Base-by-base conservation (phyloP, 768 basidiomycete species). In the Pleurotus giganteus region DNA sequence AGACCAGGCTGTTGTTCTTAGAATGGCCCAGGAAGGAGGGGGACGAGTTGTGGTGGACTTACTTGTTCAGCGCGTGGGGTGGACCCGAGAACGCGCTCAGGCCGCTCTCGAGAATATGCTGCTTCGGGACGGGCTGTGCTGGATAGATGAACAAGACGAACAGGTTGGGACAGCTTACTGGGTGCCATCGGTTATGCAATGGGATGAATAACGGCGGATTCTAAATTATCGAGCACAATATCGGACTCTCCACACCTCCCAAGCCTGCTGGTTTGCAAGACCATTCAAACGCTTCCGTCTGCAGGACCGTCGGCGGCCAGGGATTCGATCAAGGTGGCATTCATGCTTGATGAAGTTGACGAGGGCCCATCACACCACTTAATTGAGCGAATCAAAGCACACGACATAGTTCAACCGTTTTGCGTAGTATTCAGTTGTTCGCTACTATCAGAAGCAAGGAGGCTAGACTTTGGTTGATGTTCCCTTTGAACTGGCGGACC, bases 101-200 rank as follows among this genome's bases (percentile, higher is more conserved):
- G 79, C 83, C 9, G 94, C 88, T 1, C 69, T 98, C 62, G 87
- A 94, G 62, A 94, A 95, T 58, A 94, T 96, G 85, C 79, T 95
- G 12, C 76, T 92, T 58, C 78, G 88, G 24, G 94, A 98, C 58
- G 96, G 95, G 1, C 73, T 96, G 23, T 95, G 92, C 56, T 99
- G 97, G 97, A 65, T 98, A 27, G 97, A 99, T 64, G 87, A 91
- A 23, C 94, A 97, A 69, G 91, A 89, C 51, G 83, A 84, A 60
- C 66, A 65, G 13, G 74, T 72, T 27, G 83, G 84, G 26, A 76
- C 78, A 55, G 82, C 85, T 21, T 96, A 93, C 66, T 98, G 94
- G 94, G 78, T 96, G 9, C 88, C 89, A 1, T 91, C 90, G 11
- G 88, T 88, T 2, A 89, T 96, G 81, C 80, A 80, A 55, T 97